Conservation (phyloP, 768 basidiomycete genomes). For the Tylopilus felleus region DNA sequence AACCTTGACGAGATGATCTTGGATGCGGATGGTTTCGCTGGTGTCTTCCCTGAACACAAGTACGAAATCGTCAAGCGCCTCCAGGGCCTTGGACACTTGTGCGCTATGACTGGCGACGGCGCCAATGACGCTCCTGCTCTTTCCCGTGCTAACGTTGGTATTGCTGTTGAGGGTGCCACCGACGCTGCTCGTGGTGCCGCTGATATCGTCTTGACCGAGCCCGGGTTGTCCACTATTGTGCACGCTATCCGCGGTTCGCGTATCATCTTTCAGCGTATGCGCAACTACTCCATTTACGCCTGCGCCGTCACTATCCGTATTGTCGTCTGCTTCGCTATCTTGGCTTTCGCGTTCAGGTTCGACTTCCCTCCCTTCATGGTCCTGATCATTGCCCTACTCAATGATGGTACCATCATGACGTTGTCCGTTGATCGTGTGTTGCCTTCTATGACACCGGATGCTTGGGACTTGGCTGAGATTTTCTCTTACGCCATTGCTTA, state of each 20-base stretch:
- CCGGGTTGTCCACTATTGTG: slow-evolving; percentile 98
- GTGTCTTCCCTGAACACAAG: slow-evolving; percentile 99
- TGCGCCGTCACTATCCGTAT: slow-evolving; percentile 98
- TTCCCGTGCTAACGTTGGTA: slow-evolving; percentile 98
- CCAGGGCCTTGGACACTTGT: slow-evolving; percentile 91
- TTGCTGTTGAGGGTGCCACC: slow-evolving; percentile 98
- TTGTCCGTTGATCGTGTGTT: slow-evolving; percentile 93
- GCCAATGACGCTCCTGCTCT: slow-evolving; percentile 98
- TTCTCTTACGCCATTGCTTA: slow-evolving; percentile 95
- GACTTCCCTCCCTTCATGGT: slow-evolving; percentile 99
- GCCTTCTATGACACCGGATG: slow-evolving; percentile 88
- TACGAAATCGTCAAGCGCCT: slow-evolving; percentile 99
- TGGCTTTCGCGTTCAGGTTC: slow-evolving; percentile 94
- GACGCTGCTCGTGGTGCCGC: slow-evolving; percentile 98
- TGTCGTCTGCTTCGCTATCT: slow-evolving; percentile 93
- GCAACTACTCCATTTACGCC: slow-evolving; percentile 98
- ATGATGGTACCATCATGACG: slow-evolving; percentile 99
- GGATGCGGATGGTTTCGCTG: slow-evolving; percentile 98
- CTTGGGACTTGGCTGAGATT: slow-evolving; percentile 95
- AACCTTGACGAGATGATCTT: slow-evolving; percentile 97
- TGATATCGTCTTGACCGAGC: slow-evolving; percentile 96
- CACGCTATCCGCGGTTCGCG: slow-evolving; percentile 98
- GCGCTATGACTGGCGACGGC: slow-evolving; percentile 99
- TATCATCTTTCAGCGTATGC: slow-evolving; percentile 99
- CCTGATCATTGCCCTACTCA: slow-evolving; percentile 93